These are phyloP conservation scores for Alternaria dauci DNA, from an alignment of 2,329 filamentous ascomycete genomes.

Conservation along the genomic window DNA sequence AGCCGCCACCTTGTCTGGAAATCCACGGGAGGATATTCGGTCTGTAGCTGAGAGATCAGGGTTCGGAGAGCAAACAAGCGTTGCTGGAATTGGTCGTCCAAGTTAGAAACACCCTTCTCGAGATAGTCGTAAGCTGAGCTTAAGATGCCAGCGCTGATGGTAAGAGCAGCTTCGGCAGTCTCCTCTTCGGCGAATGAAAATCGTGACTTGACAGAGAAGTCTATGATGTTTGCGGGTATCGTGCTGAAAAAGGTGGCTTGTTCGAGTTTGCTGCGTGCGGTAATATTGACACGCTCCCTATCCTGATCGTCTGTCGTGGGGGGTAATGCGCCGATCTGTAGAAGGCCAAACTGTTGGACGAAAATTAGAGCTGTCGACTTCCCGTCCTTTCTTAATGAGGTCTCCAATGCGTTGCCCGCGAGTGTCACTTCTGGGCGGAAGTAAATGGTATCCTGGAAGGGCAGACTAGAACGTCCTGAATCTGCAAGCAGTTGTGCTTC, in stretches of 20 bases:
- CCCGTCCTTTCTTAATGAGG: slow-evolving; percentile 49
- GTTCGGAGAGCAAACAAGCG: slow-evolving; percentile 77
- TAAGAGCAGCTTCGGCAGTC: slow-evolving; percentile 77
- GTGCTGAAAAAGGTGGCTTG: slow-evolving; percentile 94
- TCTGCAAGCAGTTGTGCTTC: slow-evolving; percentile 73
- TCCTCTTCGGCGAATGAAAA: slow-evolving; percentile 74
- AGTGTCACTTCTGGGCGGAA: slow-evolving; percentile 67
- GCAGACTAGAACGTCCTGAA: slow-evolving; percentile 50
- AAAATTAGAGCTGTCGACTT: slow-evolving; percentile 60
- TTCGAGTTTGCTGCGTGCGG: slow-evolving; percentile 87
- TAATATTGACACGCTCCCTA: slow-evolving; percentile 63
- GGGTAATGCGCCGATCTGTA: slow-evolving; percentile 63
- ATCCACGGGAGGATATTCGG: slow-evolving; percentile 70
- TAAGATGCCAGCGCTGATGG: slow-evolving; percentile 82
- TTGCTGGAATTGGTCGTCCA: slow-evolving; percentile 81
- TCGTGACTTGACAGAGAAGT: slow-evolving; percentile 75
- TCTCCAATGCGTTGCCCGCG: slow-evolving; percentile 60
- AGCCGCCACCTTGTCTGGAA: slow-evolving; percentile 78
- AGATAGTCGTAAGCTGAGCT: slow-evolving; percentile 79
- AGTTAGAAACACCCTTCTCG: slow-evolving; percentile 73
- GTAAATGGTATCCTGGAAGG: slow-evolving; percentile 87
- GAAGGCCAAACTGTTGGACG: slow-evolving; percentile 65
- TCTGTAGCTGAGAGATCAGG: slow-evolving; percentile 74
- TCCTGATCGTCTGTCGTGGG: slow-evolving; percentile 65
- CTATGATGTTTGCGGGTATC: slow-evolving; percentile 83